phyloP scores from a whole-genome alignment of 1,284 basidiomycete species.

The Sutorius eximius region DNA sequence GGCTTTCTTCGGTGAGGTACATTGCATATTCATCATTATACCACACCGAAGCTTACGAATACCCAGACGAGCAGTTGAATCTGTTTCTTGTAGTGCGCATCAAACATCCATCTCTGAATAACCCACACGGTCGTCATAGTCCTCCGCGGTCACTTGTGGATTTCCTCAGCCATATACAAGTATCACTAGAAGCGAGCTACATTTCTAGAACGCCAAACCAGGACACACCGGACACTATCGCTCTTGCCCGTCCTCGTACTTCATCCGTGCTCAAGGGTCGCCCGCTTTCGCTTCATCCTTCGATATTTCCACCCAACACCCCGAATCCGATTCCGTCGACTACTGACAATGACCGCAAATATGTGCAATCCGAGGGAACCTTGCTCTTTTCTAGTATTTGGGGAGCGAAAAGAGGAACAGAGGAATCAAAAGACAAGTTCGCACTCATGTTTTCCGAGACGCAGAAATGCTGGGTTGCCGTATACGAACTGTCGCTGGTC shows the following conservation, averaged over 20 bases:
- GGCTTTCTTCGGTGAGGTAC: conserved; percentile 72
- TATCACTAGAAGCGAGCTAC: conserved; percentile 80
- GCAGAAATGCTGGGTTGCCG: conserved; percentile 66
- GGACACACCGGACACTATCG: conserved; percentile 34
- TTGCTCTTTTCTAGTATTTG: conserved; percentile 68
- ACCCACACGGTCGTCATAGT: conserved; percentile 36
- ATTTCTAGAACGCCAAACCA: conserved; percentile 53
- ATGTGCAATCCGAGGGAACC: conserved; percentile 75
- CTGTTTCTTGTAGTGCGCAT: conserved; percentile 61
- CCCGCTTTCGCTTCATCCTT: conserved; percentile 45
- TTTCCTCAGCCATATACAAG: conserved; percentile 70
- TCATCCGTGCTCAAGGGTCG: conserved; percentile 39
- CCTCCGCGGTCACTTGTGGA: conserved; percentile 60
- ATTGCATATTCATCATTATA: conserved; percentile 15
- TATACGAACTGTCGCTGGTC: conserved; percentile 72
- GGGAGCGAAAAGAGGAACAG: conserved; percentile 53
- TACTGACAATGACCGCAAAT: conserved; percentile 66
- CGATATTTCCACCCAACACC: conserved; percentile 72
- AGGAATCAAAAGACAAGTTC: conserved; percentile 56
- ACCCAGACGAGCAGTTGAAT: conserved; percentile 72
- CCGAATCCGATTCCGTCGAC: conserved; percentile 75
- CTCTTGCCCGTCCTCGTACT: conserved; percentile 51
- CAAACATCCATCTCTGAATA: conserved; percentile 40
- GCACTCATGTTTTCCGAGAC: conserved; percentile 59
- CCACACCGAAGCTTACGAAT: conserved; percentile 28